Evolutionary conservation across 306 rosid species (phyloP).

Genomic region (Malus sylvestris): DNA sequence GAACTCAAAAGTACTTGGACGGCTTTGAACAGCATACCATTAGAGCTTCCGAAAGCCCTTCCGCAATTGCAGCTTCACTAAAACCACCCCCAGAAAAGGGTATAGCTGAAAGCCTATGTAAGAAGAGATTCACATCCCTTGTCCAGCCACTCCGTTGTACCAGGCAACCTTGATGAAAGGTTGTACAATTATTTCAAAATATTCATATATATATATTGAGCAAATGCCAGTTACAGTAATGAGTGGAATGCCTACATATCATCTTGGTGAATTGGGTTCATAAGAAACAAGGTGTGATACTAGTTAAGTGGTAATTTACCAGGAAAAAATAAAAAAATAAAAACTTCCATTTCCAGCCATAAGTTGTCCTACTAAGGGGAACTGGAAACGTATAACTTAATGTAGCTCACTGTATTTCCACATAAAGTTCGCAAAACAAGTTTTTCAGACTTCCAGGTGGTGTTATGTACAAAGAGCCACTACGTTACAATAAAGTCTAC

Average conservation of each 20-base stretch:
- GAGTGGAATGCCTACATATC: neutral
- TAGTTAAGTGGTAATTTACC: neutral
- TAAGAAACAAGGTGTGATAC: neutral
- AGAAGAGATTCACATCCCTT: slow-evolving; percentile 66
- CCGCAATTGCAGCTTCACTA: slow-evolving; percentile 89
- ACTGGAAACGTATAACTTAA: neutral
- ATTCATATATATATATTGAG: slow-evolving; percentile 1
- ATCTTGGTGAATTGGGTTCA: neutral
- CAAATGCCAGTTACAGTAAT: neutral
- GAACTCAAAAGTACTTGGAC: neutral
- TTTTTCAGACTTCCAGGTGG: neutral
- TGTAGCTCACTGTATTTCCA: neutral
- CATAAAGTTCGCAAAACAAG: neutral
- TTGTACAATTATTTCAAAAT: slow-evolving; percentile 1
- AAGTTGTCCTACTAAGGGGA: neutral
- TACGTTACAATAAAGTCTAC: neutral
- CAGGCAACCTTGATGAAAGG: slow-evolving; percentile 53
- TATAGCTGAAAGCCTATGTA: slow-evolving; percentile 63
- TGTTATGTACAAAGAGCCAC: neutral
- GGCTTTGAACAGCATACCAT: slow-evolving; percentile 47
- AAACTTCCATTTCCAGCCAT: neutral
- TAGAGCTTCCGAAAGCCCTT: slow-evolving; percentile 94
- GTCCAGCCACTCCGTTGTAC: slow-evolving; percentile 95
- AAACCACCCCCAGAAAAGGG: slow-evolving; percentile 92
- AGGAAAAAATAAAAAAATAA: too few species aligned